A percentile compares a stretch with the other conserved stretches of the same genome.
These are phyloP conservation scores for Acephala macrosclerotiorum DNA, from an alignment of 2,329 filamentous ascomycete species.

Conservation along the genomic window DNA sequence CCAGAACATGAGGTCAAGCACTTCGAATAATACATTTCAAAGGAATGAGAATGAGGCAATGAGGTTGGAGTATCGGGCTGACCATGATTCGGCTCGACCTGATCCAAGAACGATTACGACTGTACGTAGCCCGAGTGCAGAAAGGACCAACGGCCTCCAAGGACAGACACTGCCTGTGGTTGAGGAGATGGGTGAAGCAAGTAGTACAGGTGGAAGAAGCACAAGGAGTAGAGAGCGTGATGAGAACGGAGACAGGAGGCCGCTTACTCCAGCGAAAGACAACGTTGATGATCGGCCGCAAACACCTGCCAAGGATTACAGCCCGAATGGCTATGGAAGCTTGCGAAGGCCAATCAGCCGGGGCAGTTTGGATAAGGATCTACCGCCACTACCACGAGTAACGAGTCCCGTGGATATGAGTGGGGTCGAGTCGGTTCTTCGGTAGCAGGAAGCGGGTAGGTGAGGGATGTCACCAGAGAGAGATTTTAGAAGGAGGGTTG, in stretches of 20 bases:
- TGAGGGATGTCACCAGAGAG: background rate
- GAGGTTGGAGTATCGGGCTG: slow-evolving; percentile 45
- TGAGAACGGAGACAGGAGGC: slow-evolving; percentile 47
- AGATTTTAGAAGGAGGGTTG: background rate
- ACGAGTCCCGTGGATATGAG: slow-evolving; percentile 28
- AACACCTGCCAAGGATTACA: slow-evolving; percentile 38
- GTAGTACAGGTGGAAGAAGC: slow-evolving; percentile 68
- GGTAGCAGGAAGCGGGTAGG: background rate
- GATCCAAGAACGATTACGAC: slow-evolving; percentile 57
- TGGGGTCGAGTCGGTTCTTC: slow-evolving; percentile 13
- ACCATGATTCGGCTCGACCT: slow-evolving; percentile 39
- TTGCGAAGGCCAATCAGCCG: slow-evolving; percentile 51
- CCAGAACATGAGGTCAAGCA: slow-evolving; percentile 33
- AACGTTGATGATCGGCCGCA: slow-evolving; percentile 37
- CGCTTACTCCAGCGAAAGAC: slow-evolving; percentile 53
- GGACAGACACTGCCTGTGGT: slow-evolving; percentile 80
- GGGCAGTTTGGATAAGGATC: slow-evolving; percentile 65
- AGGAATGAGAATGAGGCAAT: slow-evolving; percentile 41
- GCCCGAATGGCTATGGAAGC: slow-evolving; percentile 33
- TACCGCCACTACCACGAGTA: slow-evolving; percentile 60
- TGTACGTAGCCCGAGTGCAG: slow-evolving; percentile 62
- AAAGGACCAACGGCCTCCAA: slow-evolving; percentile 60
- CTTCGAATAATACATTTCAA: slow-evolving; percentile 35
- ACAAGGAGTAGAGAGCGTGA: slow-evolving; percentile 52
- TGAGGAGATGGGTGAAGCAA: slow-evolving; percentile 84